Evolutionary conservation across 179 eudicot species (phyloP).

Genomic region (Silene vulgaris): DNA sequence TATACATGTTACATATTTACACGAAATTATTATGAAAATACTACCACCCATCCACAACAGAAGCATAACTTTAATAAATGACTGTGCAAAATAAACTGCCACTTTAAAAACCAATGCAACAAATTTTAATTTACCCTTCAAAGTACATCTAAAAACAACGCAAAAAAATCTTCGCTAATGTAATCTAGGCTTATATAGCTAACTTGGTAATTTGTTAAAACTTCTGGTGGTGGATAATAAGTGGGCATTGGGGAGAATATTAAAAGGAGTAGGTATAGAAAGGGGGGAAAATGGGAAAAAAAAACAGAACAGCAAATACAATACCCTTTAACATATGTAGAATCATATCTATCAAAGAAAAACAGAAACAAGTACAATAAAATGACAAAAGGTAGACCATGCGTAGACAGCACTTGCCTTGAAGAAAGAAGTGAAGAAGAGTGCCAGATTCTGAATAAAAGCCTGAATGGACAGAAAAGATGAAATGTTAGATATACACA

Average conservation of each 20-base stretch:
- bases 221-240: background rate
- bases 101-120: background rate
- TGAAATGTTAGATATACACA: conserved; percentile 11
- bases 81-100: background rate
- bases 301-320: background rate
- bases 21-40: no score
- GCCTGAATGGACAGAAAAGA: conserved; percentile 48
- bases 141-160: background rate
- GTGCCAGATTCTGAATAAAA: conserved; percentile 92
- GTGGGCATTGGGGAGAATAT: background rate
- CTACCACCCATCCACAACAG: background rate
- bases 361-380: background rate
- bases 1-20: background rate
- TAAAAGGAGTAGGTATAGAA: background rate
- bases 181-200: background rate
- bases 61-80: background rate
- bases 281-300: no score
- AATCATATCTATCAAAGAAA: conserved; percentile 5
- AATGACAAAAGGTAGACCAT: background rate
- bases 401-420: conserved; percentile 45
- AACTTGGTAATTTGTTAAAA: background rate
- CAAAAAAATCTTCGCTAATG: background rate
- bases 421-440: conserved; percentile 86
- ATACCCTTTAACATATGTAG: background rate
- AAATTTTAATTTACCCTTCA: background rate